A percentile compares a stretch with the other conserved stretches of the same genome.
These are phyloP conservation scores for Musa beccarii DNA, from an alignment of 176 grass and related monocot genomes.

Conservation along the genomic window DNA sequence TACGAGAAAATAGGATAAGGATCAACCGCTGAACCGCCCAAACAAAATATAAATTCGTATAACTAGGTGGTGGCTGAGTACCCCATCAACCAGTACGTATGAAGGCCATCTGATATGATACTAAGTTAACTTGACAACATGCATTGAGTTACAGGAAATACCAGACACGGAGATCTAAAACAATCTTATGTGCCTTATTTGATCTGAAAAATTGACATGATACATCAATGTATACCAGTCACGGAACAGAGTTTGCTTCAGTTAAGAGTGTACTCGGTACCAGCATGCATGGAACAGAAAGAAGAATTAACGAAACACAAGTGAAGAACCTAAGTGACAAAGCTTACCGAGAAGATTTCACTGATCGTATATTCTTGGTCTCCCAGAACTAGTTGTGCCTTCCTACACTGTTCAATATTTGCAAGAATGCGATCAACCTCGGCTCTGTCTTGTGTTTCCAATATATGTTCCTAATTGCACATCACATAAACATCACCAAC, in stretches of 20 bases:
- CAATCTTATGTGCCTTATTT: too few species aligned
- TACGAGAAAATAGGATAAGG: too few species aligned
- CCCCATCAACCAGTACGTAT: too few species aligned
- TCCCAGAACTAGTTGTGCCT: slow-evolving; percentile 54
- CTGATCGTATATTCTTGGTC: slow-evolving; percentile 85
- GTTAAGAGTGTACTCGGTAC: neutral
- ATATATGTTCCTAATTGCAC: slow-evolving; percentile 70
- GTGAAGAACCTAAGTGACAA: neutral
- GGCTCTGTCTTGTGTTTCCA: slow-evolving; percentile 69
- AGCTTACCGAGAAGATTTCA: slow-evolving; percentile 89
- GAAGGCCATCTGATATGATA: too few species aligned
- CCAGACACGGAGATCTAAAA: too few species aligned
- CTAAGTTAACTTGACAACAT: too few species aligned
- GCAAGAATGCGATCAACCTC: slow-evolving; percentile 77
- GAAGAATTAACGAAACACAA: neutral
- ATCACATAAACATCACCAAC: slow-evolving; percentile 4
- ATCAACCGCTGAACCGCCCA: too few species aligned
- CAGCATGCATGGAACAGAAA: neutral
- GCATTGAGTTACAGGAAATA: too few species aligned
- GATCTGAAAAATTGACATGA: neutral
- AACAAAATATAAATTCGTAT: too few species aligned
- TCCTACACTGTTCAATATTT: slow-evolving; percentile 69
- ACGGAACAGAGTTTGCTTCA: neutral
- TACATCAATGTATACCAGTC: neutral
- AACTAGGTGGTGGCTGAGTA: too few species aligned